Evolutionary conservation across 2,329 filamentous ascomycete genomes (phyloP), one percentile per base, ranked within the genome.

Genomic region (Aureobasidium sp.): DNA sequence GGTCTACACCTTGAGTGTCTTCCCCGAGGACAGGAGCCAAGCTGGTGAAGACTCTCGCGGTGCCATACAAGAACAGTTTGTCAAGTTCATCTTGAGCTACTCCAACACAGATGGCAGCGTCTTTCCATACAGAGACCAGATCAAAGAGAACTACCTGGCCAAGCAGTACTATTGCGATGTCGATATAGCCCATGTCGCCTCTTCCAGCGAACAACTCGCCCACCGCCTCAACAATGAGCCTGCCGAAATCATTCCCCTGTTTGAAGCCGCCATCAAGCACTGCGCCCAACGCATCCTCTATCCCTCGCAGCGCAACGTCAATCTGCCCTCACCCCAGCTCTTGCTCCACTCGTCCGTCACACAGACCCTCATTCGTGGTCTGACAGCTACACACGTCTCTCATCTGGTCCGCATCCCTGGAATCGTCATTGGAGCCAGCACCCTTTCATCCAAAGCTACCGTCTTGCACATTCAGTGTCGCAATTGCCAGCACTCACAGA

Each of bases 111-210:
- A 96, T 76, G 84, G 87, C 71, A 97, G 96, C 77, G 87, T 97
- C 70, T 44, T 34, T 27, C n/a, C 12, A 20, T 44, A 17, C 69
- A 95, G 94, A 83, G 93, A 97, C 71, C 94, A 97, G 77, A 84
- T 99, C 63, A 86, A 90, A 70, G 91, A 97, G 73, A 99, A 99
- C 78, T 91, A 94, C 8, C 83, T 97, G 1, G 82, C 96, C 46
- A 94, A 96, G 74, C 91, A 92, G 70, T 97, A 91, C 78, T 97
- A 88, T 75, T 97, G 94, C 79, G 93, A 99, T 74, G 85, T 99
- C 72, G 92, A 99, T 74, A 90, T 99, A 69, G 90, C 89, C 65
- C 93, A 99, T 74, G 79, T 99, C 63, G 97, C 97, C 74, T 94
- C 89, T 65, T 97, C 92, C 78, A 94, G 96, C 71, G 93, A 97